Evolutionary conservation across 129 eudicot genomes (phyloP).

Genomic region (Escallonia herrerae): DNA sequence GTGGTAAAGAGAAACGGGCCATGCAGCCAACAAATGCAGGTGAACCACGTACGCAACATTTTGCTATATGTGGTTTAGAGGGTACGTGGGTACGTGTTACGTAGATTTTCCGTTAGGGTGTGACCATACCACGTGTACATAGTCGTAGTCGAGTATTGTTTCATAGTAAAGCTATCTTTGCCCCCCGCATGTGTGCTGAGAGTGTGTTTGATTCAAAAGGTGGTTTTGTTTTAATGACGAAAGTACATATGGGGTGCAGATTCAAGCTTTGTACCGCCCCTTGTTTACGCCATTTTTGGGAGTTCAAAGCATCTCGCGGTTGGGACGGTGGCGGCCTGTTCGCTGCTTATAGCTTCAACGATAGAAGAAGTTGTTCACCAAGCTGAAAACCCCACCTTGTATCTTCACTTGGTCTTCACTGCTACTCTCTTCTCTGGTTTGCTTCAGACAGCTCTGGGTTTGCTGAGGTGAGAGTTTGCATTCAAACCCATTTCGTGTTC

Average conservation of each 20-base stretch:
- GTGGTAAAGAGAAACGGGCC: no score
- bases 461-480: constrained; percentile 43
- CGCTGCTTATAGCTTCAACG: constrained; percentile 55
- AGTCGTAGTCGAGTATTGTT: no score
- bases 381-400: constrained; percentile 23
- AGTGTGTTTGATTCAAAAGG: no score
- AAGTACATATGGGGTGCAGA: constrained; percentile 26
- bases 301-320: constrained; percentile 84
- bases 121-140: no score
- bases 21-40: no score
- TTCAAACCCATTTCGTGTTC: no score
- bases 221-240: neutral
- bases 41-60: no score
- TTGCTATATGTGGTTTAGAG: no score
- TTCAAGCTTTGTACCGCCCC: constrained; percentile 86
- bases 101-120: no score
- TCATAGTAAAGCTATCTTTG: no score
- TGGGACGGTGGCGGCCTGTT: constrained; percentile 88
- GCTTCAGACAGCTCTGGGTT: constrained; percentile 56
- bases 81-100: no score
- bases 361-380: constrained; percentile 48
- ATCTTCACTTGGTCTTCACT: constrained; percentile 60
- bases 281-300: constrained; percentile 68
- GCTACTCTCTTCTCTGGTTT: constrained; percentile 73
- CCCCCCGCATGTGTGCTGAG: no score